Evolutionary conservation across 2,329 filamentous ascomycete genomes (phyloP).

Genomic region (Ascochyta rabiei): DNA sequence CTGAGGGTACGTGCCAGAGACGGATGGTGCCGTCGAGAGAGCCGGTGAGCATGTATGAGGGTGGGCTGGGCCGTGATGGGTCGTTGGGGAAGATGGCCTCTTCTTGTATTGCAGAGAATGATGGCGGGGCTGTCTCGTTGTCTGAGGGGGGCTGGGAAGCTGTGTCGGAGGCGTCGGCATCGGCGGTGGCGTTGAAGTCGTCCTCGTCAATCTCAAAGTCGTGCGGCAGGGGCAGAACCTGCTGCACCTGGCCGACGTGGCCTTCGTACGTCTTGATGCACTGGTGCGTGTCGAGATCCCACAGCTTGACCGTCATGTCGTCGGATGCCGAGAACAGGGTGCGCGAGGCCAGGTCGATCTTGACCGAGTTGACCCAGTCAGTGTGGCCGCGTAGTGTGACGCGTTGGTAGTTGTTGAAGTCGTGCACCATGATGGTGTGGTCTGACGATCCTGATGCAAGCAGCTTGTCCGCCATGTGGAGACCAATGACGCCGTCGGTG

Average conservation of each 20-base stretch:
- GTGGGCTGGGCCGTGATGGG: slow-evolving; percentile 71
- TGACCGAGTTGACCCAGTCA: slow-evolving; percentile 97
- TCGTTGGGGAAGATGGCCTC: slow-evolving; percentile 64
- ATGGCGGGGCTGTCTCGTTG: slow-evolving; percentile 8
- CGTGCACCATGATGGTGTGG: slow-evolving; percentile 88
- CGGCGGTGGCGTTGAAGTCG: slow-evolving; percentile 59
- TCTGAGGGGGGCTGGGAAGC: slow-evolving; percentile 43
- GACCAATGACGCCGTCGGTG: slow-evolving; percentile 78
- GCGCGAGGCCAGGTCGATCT: slow-evolving; percentile 78
- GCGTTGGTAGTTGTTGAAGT: slow-evolving; percentile 82
- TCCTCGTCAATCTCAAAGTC: slow-evolving; percentile 90
- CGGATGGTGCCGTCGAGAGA: slow-evolving; percentile 90
- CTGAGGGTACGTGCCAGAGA: slow-evolving; percentile 86
- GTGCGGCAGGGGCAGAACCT: slow-evolving; percentile 80
- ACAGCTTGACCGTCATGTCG: slow-evolving; percentile 87
- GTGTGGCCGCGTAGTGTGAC: slow-evolving; percentile 82
- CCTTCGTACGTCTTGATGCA: slow-evolving; percentile 82
- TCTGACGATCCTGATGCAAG: slow-evolving; percentile 91
- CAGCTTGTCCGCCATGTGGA: slow-evolving; percentile 85
- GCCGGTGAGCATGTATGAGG: slow-evolving; percentile 90
- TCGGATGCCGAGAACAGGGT: slow-evolving; percentile 94
- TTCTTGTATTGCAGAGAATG: slow-evolving; percentile 19
- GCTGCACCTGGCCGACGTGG: slow-evolving; percentile 94
- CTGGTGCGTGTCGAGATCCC: slow-evolving; percentile 85
- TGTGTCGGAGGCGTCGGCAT: slow-evolving; percentile 57